Base-by-base conservation (phyloP, 2,329 filamentous ascomycete genomes). In the Fusarium sp. region DNA sequence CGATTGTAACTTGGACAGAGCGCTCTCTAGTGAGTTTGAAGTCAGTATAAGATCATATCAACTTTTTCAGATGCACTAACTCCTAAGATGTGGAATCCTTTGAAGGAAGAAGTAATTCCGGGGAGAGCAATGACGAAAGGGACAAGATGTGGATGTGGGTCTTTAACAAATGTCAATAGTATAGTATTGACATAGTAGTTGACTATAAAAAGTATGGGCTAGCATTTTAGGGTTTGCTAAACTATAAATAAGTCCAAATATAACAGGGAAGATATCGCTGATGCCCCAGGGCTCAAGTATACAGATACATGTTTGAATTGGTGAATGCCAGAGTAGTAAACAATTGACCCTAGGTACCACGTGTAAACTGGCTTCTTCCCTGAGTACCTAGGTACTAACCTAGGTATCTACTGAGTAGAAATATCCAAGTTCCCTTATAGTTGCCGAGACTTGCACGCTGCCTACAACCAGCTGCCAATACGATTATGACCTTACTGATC, bases 301-400 rank as follows among this genome's bases (percentile, higher is more conserved):
- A 20, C 4, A 15, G 24, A 15, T 5, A 6, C 8, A 42, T 22
- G 2, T 0, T 24, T 22, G 4, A 9, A 50, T 50, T 33, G 5
- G 8, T n/a, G 12, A 15, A 11, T 18, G 5, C 30, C 2, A 39
- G 10, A 5, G 6, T 9, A 7, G 15, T 4, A 31, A 6, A 20
- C 14, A 0, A 24, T 1, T n/a, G 14, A 24, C 33, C 12, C 6
- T 20, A 13, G 24, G 7, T 13, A 3, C 6, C n/a, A n/a, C n/a
- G n/a, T n/a, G n/a, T n/a, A 10, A 18, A 5, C 7, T 33, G 4
- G 11, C 3, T n/a, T 30, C 15, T 18, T 31, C n/a, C 7, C 22
- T 30, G 13, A 16, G n/a, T n/a, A n/a, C n/a, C n/a, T n/a, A n/a
- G n/a, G n/a, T n/a, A n/a, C n/a, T n/a, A n/a, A n/a, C n/a, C n/a